These are phyloP conservation scores for Barnettozyma sucrosica DNA, from an alignment of 805 yeast species.

Conservation along the genomic window DNA sequence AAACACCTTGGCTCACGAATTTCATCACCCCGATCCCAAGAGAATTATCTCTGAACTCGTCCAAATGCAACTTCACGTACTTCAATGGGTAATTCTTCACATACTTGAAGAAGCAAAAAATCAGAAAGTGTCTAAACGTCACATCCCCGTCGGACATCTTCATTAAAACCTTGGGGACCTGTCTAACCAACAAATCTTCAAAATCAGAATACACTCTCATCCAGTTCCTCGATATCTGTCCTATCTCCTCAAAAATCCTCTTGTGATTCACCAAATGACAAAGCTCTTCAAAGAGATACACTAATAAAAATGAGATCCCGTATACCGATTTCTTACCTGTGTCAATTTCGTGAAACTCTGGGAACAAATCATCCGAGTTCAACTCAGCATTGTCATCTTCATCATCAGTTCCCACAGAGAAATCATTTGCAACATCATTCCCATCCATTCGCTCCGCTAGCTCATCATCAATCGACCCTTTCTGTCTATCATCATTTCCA, in stretches of 20 bases:
- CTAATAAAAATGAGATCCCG: conserved; percentile 22
- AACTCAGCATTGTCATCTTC: not conserved
- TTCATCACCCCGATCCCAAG: conserved; percentile 7
- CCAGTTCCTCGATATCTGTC: conserved; percentile 40
- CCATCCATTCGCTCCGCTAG: too few species aligned
- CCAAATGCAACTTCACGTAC: conserved; percentile 12
- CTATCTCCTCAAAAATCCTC: conserved; percentile 30
- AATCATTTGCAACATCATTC: conserved; percentile 1
- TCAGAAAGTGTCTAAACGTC: conserved; percentile 14
- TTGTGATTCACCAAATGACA: conserved; percentile 42
- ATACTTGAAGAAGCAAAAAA: conserved; percentile 17
- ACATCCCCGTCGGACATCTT: conserved; percentile 3
- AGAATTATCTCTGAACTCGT: conserved; percentile 3
- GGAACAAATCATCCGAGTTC: conserved; percentile 5
- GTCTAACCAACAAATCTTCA: conserved; percentile 34
- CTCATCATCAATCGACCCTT: not conserved
- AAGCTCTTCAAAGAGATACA: conserved; percentile 33
- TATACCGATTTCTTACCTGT: conserved; percentile 7
- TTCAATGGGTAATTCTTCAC: conserved; percentile 21
- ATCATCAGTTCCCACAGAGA: not conserved
- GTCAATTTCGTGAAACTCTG: not conserved
- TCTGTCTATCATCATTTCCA: conserved; percentile 7
- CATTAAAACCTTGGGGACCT: conserved; percentile 8
- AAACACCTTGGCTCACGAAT: conserved; percentile 3
- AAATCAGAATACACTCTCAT: conserved; percentile 42